Evolutionary conservation across 305 asterid species (phyloP).

Genomic region (Fraxinus floribunda): DNA sequence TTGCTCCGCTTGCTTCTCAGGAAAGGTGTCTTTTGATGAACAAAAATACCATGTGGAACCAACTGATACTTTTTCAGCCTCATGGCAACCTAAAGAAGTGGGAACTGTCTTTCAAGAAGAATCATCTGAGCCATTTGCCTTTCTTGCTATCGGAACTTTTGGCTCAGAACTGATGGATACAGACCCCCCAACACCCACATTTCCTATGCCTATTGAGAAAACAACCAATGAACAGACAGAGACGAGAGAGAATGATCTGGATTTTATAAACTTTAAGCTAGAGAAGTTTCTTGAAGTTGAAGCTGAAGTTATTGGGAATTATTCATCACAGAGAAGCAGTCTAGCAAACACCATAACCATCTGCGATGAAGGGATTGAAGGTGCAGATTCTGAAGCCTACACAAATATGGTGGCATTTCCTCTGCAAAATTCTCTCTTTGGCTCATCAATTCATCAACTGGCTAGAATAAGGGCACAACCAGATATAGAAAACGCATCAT

Average conservation of each 20-base stretch:
- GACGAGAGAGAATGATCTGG: conserved; percentile 54
- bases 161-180: conserved; percentile 26
- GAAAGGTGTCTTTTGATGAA: conserved; percentile 38
- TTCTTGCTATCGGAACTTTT: conserved; percentile 49
- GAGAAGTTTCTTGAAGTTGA: conserved; percentile 69
- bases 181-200: conserved; percentile 38
- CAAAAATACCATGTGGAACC: conserved; percentile 40
- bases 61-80: conserved; percentile 14
- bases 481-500: conserved; percentile 57
- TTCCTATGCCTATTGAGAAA: conserved; percentile 21
- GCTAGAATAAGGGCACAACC: conserved; percentile 31
- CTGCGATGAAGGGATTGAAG: conserved; percentile 42
- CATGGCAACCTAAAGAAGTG: not conserved
- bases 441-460: conserved; percentile 43
- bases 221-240: conserved; percentile 30
- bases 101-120: conserved; percentile 21
- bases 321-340: conserved; percentile 56
- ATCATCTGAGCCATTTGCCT: conserved; percentile 30
- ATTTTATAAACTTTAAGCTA: conserved; percentile 58
- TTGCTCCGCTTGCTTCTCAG: conserved; percentile 36
- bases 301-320: conserved; percentile 45
- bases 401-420: conserved; percentile 42
- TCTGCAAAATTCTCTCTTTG: conserved; percentile 67
- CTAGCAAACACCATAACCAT: conserved; percentile 55
- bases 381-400: conserved; percentile 40